Conservation (phyloP, 2,329 filamentous ascomycete genomes). For the Fusarium sp. region DNA sequence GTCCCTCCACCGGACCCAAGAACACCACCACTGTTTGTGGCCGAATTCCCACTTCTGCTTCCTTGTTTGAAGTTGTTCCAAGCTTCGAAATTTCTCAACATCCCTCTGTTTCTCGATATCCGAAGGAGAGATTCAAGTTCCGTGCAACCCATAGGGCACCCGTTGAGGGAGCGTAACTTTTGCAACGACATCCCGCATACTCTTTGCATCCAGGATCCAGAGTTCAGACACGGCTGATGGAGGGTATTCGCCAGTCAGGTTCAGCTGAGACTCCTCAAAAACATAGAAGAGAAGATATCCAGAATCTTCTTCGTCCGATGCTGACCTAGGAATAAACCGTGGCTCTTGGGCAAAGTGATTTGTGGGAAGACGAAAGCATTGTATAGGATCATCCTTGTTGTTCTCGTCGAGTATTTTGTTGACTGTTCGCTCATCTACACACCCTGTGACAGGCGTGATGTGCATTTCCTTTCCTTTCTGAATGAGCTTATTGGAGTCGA, state of each 20-base stretch:
- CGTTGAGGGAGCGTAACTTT: slow-evolving; percentile 71
- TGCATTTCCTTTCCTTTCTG: slow-evolving; percentile 59
- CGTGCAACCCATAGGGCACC: slow-evolving; percentile 77
- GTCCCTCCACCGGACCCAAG: not conserved
- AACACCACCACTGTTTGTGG: not conserved
- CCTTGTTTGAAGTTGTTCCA: slow-evolving; percentile 1
- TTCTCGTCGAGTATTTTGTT: slow-evolving; percentile 60
- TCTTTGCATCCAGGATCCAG: slow-evolving; percentile 74
- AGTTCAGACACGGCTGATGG: slow-evolving; percentile 67
- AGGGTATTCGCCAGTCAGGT: slow-evolving; percentile 59
- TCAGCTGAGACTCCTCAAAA: slow-evolving; percentile 75
- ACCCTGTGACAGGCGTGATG: slow-evolving; percentile 66
- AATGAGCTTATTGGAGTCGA: slow-evolving; percentile 71
- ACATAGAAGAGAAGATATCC: slow-evolving; percentile 77
- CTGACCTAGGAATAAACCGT: slow-evolving; percentile 67
- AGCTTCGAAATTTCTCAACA: slow-evolving; percentile 19
- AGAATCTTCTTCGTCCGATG: slow-evolving; percentile 64
- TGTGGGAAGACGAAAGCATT: slow-evolving; percentile 69
- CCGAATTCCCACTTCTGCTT: not conserved
- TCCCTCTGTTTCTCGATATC: slow-evolving; percentile 62
- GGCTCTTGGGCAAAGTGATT: slow-evolving; percentile 76
- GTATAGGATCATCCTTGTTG: slow-evolving; percentile 66
- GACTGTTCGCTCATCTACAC: slow-evolving; percentile 69
- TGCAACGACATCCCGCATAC: slow-evolving; percentile 71
- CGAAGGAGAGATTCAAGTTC: slow-evolving; percentile 68